A percentile compares a stretch with the other conserved stretches of the same genome.
Conservation (phyloP, 2,329 filamentous ascomycete genomes). For the Davidsoniella neocaledoniae region DNA sequence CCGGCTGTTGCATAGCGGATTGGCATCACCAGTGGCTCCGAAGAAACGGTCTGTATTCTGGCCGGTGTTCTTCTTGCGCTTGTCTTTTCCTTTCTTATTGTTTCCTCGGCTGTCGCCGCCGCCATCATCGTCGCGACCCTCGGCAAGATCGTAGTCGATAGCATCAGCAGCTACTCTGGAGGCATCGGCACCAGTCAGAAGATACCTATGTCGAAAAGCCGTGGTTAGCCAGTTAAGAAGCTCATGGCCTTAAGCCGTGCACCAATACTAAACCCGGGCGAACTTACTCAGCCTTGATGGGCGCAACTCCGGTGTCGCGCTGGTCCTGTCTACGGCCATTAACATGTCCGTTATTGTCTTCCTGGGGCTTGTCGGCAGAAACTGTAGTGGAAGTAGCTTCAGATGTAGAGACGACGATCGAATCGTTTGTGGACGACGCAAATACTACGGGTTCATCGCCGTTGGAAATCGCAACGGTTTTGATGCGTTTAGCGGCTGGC, state of each 20-base stretch:
- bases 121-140: constrained; percentile 28
- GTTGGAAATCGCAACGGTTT: constrained; percentile 16
- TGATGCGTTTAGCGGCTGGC: constrained; percentile 42
- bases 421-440: neutral
- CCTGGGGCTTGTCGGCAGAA: constrained; percentile 14
- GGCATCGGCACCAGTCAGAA: constrained; percentile 37
- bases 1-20: constrained; percentile 62
- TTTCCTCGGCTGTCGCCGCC: constrained; percentile 22
- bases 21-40: constrained; percentile 59
- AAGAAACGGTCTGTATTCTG: constrained; percentile 77
- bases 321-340: constrained; percentile 24
- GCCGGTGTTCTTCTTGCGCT: constrained; percentile 30
- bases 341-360: constrained; percentile 31
- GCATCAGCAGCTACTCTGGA: constrained; percentile 23
- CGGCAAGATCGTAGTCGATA: constrained; percentile 19
- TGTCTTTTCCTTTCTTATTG: constrained; percentile 28
- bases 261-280: constrained; percentile 2
- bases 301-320: constrained; percentile 15
- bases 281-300: constrained; percentile 24
- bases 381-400: neutral
- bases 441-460: constrained; percentile 6
- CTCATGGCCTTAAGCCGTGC: neutral
- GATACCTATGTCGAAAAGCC: constrained; percentile 17
- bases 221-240: neutral
- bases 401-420: constrained; percentile 15